Conservation (phyloP, 2,329 filamentous ascomycete species). For the Akanthomyces uredinophilus region DNA sequence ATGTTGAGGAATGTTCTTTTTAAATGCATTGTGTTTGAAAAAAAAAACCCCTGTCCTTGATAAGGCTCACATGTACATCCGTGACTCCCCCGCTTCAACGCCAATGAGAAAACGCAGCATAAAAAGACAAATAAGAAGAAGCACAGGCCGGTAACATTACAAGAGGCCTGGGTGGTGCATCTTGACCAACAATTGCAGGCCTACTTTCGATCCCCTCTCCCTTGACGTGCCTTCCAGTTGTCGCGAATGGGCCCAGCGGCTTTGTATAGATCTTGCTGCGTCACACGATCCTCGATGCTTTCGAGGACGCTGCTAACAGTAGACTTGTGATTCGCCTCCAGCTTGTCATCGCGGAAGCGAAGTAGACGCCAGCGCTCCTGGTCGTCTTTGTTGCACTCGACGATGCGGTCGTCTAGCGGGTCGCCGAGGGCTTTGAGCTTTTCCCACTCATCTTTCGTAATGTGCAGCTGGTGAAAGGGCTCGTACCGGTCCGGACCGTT, state of each 20-base stretch:
- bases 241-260: conserved; percentile 67
- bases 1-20: background rate
- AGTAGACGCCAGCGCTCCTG: conserved; percentile 77
- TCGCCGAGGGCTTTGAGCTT: conserved; percentile 66
- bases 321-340: conserved; percentile 79
- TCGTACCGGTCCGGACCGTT: conserved; percentile 50
- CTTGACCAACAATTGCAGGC: background rate
- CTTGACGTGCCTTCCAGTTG: conserved; percentile 67
- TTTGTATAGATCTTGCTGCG: conserved; percentile 70
- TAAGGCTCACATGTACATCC: background rate
- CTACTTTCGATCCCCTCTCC: conserved; percentile 24
- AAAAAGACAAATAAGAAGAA: background rate
- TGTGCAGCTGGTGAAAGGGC: conserved; percentile 59
- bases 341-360: conserved; percentile 88
- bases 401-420: conserved; percentile 78
- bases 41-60: background rate
- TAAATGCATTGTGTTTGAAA: background rate
- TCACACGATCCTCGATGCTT: conserved; percentile 82
- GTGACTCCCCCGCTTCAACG: background rate
- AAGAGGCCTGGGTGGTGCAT: background rate
- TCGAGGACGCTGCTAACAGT: conserved; percentile 83
- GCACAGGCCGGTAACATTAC: background rate
- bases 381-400: conserved; percentile 82
- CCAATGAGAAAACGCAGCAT: background rate
- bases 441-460: conserved; percentile 80